Evolutionary conservation across 176 grass and related monocot species (phyloP).

Genomic region (Musa acuminata): DNA sequence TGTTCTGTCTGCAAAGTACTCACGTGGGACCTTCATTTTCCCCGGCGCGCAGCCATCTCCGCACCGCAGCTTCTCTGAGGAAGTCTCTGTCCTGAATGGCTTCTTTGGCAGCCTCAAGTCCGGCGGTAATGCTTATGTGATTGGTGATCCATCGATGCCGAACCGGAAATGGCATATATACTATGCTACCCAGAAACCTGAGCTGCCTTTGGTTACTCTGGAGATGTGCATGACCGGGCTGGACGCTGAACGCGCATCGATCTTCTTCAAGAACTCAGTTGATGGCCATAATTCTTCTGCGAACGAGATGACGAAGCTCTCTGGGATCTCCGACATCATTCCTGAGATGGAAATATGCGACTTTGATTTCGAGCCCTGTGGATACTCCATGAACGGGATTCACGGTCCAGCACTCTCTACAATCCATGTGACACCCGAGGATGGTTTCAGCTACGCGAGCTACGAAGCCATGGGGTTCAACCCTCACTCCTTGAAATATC

Average conservation of each 20-base stretch:
- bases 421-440: no score
- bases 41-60: slow-evolving; percentile 64
- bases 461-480: slow-evolving; percentile 79
- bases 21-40: slow-evolving; percentile 76
- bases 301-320: slow-evolving; percentile 59
- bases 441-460: slow-evolving; percentile 30
- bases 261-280: slow-evolving; percentile 68
- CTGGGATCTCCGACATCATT: slow-evolving; percentile 68
- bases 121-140: slow-evolving; percentile 57
- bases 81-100: slow-evolving; percentile 48
- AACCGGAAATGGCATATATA: slow-evolving; percentile 86
- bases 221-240: slow-evolving; percentile 94
- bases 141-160: slow-evolving; percentile 41
- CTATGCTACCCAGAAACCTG: slow-evolving; percentile 59
- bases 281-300: slow-evolving; percentile 30
- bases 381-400: no score
- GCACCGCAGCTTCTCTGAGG: slow-evolving; percentile 60
- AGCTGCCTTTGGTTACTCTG: slow-evolving; percentile 66
- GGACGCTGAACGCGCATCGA: slow-evolving; percentile 35
- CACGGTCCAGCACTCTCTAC: no score
- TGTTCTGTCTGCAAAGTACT: slow-evolving; percentile 68
- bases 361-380: no score
- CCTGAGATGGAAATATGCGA: slow-evolving; percentile 38
- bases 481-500: slow-evolving; percentile 36
- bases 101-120: slow-evolving; percentile 74